Conservation (phyloP, 164 flowering plant genomes). For the Chimonanthus salicifolius region DNA sequence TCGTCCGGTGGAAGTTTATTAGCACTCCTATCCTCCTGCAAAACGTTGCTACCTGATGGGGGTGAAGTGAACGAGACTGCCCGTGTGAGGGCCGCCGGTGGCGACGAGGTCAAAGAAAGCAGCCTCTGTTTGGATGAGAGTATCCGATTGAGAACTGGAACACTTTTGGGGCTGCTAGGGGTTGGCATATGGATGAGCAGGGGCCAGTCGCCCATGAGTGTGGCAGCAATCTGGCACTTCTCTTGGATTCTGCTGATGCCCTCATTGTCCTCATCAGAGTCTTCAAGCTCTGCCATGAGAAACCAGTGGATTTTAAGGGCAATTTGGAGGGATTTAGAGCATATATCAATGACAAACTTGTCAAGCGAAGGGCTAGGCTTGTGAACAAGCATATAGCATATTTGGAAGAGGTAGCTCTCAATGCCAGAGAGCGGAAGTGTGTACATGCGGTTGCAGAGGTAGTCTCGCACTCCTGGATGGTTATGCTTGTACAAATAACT, state of each 20-base stretch:
- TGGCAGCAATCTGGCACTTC: constrained; percentile 94
- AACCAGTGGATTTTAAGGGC: constrained; percentile 97
- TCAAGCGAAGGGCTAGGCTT: constrained; percentile 97
- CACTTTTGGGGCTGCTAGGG: constrained; percentile 49
- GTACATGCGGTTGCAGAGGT: constrained; percentile 95
- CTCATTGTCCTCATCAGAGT: constrained; percentile 78
- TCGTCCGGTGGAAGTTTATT: constrained; percentile 42
- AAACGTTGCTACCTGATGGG: constrained; percentile 36
- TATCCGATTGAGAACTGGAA: constrained; percentile 58
- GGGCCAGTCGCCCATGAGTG: constrained; percentile 95
- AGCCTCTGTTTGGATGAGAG: constrained; percentile 78
- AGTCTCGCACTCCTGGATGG: constrained; percentile 88
- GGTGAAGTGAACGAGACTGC: constrained; percentile 46
- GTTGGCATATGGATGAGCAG: constrained; percentile 59
- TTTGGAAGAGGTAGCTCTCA: constrained; percentile 90
- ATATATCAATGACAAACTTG: constrained; percentile 95
- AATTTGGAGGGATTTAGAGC: constrained; percentile 76
- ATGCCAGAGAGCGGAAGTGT: constrained; percentile 85
- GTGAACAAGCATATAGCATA: constrained; percentile 91
- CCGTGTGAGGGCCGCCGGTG: constrained; percentile 16
- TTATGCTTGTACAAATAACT: constrained; percentile 96
- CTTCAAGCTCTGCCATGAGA: constrained; percentile 92
- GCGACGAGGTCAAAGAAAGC: constrained; percentile 65
- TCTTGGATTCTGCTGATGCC: constrained; percentile 97
- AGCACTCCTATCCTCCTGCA: constrained; percentile 43